These are phyloP conservation scores for Pichia sorboxylosa DNA, from an alignment of 1,139 yeast species.

Conservation along the genomic window DNA sequence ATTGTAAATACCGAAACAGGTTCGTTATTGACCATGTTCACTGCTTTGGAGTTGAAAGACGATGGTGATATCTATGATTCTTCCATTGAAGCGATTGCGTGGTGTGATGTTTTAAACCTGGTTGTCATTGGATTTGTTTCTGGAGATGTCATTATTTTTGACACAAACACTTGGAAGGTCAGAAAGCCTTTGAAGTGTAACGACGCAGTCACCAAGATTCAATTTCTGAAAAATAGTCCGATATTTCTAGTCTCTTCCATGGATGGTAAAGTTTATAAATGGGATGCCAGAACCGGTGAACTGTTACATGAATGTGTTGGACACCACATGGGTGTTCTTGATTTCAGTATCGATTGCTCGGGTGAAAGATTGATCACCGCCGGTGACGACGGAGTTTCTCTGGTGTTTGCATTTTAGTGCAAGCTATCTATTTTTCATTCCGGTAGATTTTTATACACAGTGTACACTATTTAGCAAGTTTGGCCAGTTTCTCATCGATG, in stretches of 20 bases:
- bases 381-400: slow-evolving; percentile 95
- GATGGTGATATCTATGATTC: slow-evolving; percentile 60
- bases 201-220: slow-evolving; percentile 76
- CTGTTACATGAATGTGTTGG: slow-evolving; percentile 73
- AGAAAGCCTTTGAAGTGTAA: slow-evolving; percentile 58
- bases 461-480: no score
- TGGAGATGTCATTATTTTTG: slow-evolving; percentile 75
- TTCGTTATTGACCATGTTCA: slow-evolving; percentile 50
- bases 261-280: slow-evolving; percentile 76
- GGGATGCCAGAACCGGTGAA: slow-evolving; percentile 82
- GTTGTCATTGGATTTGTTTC: slow-evolving; percentile 84
- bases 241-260: slow-evolving; percentile 61
- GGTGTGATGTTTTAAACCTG: slow-evolving; percentile 58
- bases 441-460: no score
- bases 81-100: slow-evolving; percentile 75
- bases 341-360: slow-evolving; percentile 46
- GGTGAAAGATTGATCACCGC: slow-evolving; percentile 76
- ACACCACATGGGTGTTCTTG: slow-evolving; percentile 88
- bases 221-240: slow-evolving; percentile 50
- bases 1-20: slow-evolving; percentile 69
- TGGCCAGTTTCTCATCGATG: slow-evolving; percentile 34
- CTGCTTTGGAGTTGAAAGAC: slow-evolving; percentile 50
- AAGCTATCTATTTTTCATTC: not conserved
- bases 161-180: slow-evolving; percentile 76
- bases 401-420: slow-evolving; percentile 36